Evolutionary conservation across 2,329 filamentous ascomycete genomes (phyloP).

Genomic region (Trichoderma sp.): DNA sequence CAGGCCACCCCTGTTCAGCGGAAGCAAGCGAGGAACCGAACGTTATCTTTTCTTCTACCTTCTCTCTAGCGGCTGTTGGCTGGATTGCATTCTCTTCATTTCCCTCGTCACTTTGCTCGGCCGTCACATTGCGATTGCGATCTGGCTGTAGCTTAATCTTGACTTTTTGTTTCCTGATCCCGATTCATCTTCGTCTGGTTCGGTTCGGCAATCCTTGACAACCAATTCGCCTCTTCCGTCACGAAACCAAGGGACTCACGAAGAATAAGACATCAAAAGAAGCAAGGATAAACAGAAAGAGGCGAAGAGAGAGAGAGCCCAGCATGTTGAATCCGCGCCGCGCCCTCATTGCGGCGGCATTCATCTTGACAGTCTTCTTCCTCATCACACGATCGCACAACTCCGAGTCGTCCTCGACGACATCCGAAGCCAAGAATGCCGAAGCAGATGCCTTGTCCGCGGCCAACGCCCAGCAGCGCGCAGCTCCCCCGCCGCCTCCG

Average conservation of each 20-base stretch:
- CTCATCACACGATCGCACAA: slow-evolving; percentile 64
- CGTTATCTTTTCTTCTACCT: neutral
- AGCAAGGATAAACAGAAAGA: neutral
- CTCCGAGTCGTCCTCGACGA: slow-evolving; percentile 15
- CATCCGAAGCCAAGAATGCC: slow-evolving; percentile 30
- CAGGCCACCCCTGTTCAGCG: slow-evolving; percentile 2
- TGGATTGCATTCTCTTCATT: neutral
- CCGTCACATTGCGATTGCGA: slow-evolving; percentile 14
- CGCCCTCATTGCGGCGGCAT: slow-evolving; percentile 70
- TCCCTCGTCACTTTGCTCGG: neutral
- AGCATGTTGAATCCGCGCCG: slow-evolving; percentile 78
- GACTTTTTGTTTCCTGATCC: neutral
- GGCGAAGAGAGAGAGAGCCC: neutral
- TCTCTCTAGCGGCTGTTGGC: neutral
- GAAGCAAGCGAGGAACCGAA: slow-evolving; percentile 15
- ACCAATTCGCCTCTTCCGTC: neutral
- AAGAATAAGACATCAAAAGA: neutral
- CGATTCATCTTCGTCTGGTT: neutral
- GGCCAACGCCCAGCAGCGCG: slow-evolving; percentile 5
- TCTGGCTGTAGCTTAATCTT: neutral
- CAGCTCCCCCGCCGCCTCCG: slow-evolving; percentile 35
- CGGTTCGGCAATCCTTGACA: neutral
- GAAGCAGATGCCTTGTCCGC: slow-evolving; percentile 26
- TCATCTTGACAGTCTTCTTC: slow-evolving; percentile 69
- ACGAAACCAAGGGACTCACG: neutral